Evolutionary conservation across 805 yeast species (phyloP).

Genomic region (Kazachstania psychrophila): DNA sequence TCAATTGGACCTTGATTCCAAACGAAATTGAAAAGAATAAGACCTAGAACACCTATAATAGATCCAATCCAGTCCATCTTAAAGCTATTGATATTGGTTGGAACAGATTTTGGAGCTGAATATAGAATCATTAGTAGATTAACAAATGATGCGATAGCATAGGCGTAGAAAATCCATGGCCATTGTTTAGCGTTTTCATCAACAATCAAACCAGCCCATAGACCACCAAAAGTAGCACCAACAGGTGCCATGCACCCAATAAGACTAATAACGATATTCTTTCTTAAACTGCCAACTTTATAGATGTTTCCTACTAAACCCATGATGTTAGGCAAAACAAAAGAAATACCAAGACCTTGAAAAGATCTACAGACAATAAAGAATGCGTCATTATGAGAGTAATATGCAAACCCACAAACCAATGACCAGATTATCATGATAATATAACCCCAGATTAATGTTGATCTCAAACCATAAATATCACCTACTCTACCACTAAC

Average conservation of each 20-base stretch:
- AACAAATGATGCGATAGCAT: constrained; percentile 14
- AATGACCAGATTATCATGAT: constrained; percentile 52
- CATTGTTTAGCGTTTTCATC: constrained; percentile 11
- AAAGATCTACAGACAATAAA: constrained; percentile 47
- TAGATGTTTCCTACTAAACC: constrained; percentile 44
- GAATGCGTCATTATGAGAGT: constrained; percentile 40
- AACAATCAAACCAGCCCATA: constrained; percentile 41
- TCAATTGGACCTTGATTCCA: constrained; percentile 70
- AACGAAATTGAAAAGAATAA: constrained; percentile 55
- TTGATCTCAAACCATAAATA: constrained; percentile 49
- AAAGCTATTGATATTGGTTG: constrained; percentile 17
- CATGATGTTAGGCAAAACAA: constrained; percentile 48
- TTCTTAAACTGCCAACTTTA: constrained; percentile 35
- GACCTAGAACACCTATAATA: constrained; percentile 45
- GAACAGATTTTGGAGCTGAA: constrained; percentile 24
- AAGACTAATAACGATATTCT: constrained; percentile 44
- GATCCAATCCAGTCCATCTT: constrained; percentile 47
- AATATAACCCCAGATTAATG: constrained; percentile 45
- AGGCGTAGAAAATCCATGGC: constrained; percentile 28
- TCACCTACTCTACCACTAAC: constrained; percentile 67
- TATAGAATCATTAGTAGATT: constrained; percentile 16
- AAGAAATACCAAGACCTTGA: constrained; percentile 55
- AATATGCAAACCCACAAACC: constrained; percentile 49
- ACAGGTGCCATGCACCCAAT: constrained; percentile 51
- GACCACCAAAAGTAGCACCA: constrained; percentile 47